Evolutionary conservation across 2,329 filamentous ascomycete genomes (phyloP).

Genomic region (Plectosphaerella plurivora): DNA sequence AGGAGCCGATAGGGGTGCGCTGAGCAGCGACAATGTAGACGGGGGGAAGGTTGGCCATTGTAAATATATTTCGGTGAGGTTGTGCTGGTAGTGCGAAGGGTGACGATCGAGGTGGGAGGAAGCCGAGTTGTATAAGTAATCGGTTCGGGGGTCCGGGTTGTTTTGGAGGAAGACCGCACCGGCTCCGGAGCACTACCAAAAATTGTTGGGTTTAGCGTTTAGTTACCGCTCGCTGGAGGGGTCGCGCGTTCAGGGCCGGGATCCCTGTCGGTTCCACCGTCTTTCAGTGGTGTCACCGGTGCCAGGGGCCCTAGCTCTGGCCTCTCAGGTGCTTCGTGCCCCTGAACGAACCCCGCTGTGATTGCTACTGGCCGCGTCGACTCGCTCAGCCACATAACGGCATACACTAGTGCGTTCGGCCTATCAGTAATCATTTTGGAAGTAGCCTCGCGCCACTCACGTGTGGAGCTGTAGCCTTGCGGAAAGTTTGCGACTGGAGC

Average conservation of each 20-base stretch:
- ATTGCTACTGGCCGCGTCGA: not conserved
- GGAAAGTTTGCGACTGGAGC: slow-evolving; percentile 12
- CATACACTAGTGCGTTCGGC: too few relatives aligned
- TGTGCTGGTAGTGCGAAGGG: not conserved
- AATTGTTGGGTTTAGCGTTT: not conserved
- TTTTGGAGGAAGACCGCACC: not conserved
- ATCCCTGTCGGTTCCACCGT: not conserved
- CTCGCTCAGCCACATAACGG: not conserved
- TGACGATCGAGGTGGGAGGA: too few relatives aligned
- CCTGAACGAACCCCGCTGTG: not conserved
- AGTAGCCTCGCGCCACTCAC: slow-evolving; percentile 11
- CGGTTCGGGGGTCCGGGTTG: not conserved
- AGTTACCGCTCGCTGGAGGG: not conserved
- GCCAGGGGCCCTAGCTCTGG: too few relatives aligned
- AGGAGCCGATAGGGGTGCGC: slow-evolving; percentile 88
- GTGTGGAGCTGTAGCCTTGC: slow-evolving; percentile 8
- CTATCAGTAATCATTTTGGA: too few relatives aligned
- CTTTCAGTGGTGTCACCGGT: too few relatives aligned
- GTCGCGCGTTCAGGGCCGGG: not conserved
- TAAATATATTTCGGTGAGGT: slow-evolving; percentile 20
- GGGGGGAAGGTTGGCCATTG: slow-evolving; percentile 74
- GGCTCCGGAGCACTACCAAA: slow-evolving; percentile 1
- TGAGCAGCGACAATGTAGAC: slow-evolving; percentile 95
- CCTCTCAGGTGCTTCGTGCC: not conserved
- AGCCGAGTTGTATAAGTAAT: too few relatives aligned